Evolutionary conservation across 192 early-diverging fungal species (phyloP).

Genomic region (Gamsiella multidivaricata): DNA sequence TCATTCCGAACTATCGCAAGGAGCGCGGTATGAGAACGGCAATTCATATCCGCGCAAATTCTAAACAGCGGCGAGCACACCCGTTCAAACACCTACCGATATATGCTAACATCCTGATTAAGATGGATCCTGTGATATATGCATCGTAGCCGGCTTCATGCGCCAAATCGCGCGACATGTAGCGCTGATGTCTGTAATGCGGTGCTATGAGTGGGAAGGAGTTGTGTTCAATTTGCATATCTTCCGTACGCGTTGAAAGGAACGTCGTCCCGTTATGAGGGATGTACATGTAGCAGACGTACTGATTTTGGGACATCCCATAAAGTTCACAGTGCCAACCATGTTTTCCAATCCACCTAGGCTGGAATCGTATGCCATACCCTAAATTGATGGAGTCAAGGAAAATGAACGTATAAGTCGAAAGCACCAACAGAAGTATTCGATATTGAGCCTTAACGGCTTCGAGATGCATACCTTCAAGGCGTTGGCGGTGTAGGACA

Average conservation of each 20-base stretch:
- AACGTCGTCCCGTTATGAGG: background rate
- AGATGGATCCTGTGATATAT: slow-evolving; percentile 84
- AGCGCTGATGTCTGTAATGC: slow-evolving; percentile 60
- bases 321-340: slow-evolving; percentile 27
- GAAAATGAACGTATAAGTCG: background rate
- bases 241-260: background rate
- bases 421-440: background rate
- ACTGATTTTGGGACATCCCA: slow-evolving; percentile 33
- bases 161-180: slow-evolving; percentile 49
- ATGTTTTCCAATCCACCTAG: slow-evolving; percentile 41
- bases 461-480: slow-evolving; percentile 13
- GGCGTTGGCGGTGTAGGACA: slow-evolving; percentile 57
- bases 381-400: slow-evolving; percentile 1
- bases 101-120: slow-evolving; percentile 69
- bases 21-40: background rate
- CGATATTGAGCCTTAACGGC: no score
- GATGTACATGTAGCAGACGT: background rate
- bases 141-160: slow-evolving; percentile 97
- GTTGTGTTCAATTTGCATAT: background rate
- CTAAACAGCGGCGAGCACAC: no score
- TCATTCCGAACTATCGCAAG: no score
- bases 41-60: no score
- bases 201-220: slow-evolving; percentile 41
- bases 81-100: slow-evolving; percentile 35
- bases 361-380: slow-evolving; percentile 23